Base-by-base conservation (phyloP, 495 filamentous ascomycete species). In the Penicillium canescens region DNA sequence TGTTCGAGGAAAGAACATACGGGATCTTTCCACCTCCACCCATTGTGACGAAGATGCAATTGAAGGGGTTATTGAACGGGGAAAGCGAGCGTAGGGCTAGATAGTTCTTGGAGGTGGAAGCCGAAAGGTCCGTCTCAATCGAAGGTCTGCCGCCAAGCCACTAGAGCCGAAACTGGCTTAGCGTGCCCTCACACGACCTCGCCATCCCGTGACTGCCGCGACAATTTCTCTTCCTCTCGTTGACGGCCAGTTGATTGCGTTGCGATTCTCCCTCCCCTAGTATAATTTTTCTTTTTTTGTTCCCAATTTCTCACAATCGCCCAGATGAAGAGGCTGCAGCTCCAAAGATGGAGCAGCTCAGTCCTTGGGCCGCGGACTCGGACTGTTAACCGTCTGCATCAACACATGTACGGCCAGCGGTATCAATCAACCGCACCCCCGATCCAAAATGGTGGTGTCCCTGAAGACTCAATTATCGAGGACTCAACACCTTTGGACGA, bases 21-120 rank as follows among this genome's bases (percentile, higher is more conserved):
- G 91, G 88, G 70, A 98, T 87, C 78, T 90, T 91, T 75, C 82
- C 86, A 75, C 91, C 91, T 73, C 74, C 76, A 59, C 76, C 76
- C 76, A 79, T 79, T 58, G 65, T 73, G 71, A 68, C 50, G 47
- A 59, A 59, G 35, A 63, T 61, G 56, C 59, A 57, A 61, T 69
- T 56, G 57, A 53, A 59, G 37, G 59, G 41, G 56, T 55, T 63
- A 40, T 63, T 52, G 57, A 34, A 51, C 40, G 45, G 23, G 53
- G 23, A 63, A 65, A 52, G 57, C 37, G 57, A 60, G 51, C 59
- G 60, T 47, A 61, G 52, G 42, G 57, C 61, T 65, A 46, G 42
- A 35, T 48, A 61, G 56, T 46, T 61, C 60, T 61, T 39, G 55
- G 52, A 57, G 54, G 48, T 61, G 56, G 66, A 67, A 66, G 65